Conservation (phyloP, 495 filamentous ascomycete species). For the Penicillium ochrochloron region DNA sequence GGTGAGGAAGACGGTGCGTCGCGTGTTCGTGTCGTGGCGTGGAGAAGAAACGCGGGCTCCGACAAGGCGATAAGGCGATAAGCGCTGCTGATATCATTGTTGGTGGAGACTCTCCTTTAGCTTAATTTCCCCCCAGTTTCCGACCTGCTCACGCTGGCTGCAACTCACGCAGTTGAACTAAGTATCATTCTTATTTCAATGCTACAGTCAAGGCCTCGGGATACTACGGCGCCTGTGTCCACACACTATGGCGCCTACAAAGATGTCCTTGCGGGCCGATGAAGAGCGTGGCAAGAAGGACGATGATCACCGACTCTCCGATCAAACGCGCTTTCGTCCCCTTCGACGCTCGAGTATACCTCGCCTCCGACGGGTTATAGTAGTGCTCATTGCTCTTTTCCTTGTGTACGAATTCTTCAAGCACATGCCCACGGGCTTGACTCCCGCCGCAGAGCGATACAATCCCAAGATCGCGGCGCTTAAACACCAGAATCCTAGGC, state of each 20-base stretch:
- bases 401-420: conserved; percentile 58
- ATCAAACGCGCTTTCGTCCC: conserved; percentile 29
- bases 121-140: not conserved
- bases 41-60: conserved; percentile 23
- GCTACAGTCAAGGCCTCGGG: conserved; percentile 9
- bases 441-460: conserved; percentile 37
- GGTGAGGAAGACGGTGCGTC: conserved; percentile 9
- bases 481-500: conserved; percentile 27
- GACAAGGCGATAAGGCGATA: conserved; percentile 27
- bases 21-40: conserved; percentile 24
- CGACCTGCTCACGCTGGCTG: not conserved
- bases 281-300: conserved; percentile 74
- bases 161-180: not conserved
- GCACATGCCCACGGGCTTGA: conserved; percentile 54
- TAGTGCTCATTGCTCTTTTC: conserved; percentile 46
- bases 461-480: conserved; percentile 29
- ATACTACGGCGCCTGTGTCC: conserved; percentile 26
- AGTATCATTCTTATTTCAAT: conserved; percentile 14
- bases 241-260: conserved; percentile 47
- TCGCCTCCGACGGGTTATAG: conserved; percentile 50
- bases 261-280: conserved; percentile 55
- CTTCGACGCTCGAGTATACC: conserved; percentile 39
- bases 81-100: conserved; percentile 17
- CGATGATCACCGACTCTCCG: conserved; percentile 60
- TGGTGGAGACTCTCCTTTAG: conserved; percentile 4